Base-by-base conservation (phyloP, 345 rosid species). In the Capsella bursapastoris region DNA sequence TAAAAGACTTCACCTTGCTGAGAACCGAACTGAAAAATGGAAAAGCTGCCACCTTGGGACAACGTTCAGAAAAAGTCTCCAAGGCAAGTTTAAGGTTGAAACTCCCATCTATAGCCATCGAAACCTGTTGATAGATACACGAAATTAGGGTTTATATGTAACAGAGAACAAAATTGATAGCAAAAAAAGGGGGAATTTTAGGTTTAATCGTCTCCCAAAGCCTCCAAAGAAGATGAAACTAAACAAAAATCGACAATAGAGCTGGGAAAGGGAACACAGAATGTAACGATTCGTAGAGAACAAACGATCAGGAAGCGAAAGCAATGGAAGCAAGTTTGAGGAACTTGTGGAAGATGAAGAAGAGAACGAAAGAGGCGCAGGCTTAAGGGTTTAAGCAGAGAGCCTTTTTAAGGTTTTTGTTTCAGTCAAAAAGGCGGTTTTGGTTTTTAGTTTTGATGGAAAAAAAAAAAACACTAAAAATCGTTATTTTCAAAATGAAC, bases 101-200 rank as follows among this genome's bases (percentile, higher is more conserved):
- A 77, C 91, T 88, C 70, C 89, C 91, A 13, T 91, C 96, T 31
- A 86, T 82, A 32, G 97, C 78, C 92, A 89, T 89, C 38, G 72
- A 31, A 27, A 70, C 64, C 79, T 76, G 64, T 44, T 41, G 22
- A 31, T 10, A 61, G 40, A 59, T 3, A 9, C 25, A 5, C 10
- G 4, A n/a, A 38, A 15, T 35, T 73, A 65, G 43, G 64, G 57
- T 56, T 56, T 64, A 11, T 9, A 28, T 32, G 22, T 5, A 51
- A 52, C n/a, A 32, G 34, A 5, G 34, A 51, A 28, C 31, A 47
- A 44, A 22, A 18, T 63, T 41, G 55, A 53, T 6, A 34, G 7
- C 16, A 14, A 47, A 38, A 14, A 15, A 38, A 31, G 50, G 28
- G 4, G 4, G 0, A 11, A 50, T 25, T 1, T 11, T 38, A 38